phyloP scores from a whole-genome alignment of 805 yeast species.

The Nakazawaea wyomingensis region DNA sequence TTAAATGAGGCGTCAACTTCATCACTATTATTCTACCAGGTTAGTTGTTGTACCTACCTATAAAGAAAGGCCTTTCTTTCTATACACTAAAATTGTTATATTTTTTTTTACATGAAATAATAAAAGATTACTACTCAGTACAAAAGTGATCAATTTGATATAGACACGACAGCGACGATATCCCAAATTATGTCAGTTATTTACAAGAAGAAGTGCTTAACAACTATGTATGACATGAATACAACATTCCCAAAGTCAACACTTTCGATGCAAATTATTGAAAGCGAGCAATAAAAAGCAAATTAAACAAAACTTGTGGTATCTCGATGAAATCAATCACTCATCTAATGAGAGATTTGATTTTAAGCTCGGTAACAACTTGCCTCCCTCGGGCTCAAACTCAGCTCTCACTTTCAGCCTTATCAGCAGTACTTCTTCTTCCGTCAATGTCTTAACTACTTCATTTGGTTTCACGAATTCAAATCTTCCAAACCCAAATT shows the following conservation, averaged over 20 bases:
- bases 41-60: too few relatives aligned
- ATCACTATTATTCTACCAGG: constrained; percentile 24
- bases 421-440: constrained; percentile 55
- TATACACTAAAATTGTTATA: too few relatives aligned
- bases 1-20: constrained; percentile 50
- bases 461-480: constrained; percentile 78
- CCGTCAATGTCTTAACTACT: constrained; percentile 66
- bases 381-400: constrained; percentile 44
- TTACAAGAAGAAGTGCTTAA: background rate
- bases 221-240: too few relatives aligned
- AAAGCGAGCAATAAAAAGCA: too few relatives aligned
- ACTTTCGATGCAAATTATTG: background rate
- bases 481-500: constrained; percentile 88
- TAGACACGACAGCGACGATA: background rate
- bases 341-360: constrained; percentile 46
- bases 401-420: constrained; percentile 44
- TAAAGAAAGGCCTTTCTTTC: too few relatives aligned
- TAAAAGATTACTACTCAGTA: background rate
- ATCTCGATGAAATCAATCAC: too few relatives aligned
- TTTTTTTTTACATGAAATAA: too few relatives aligned
- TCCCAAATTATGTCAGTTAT: background rate
- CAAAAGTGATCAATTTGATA: background rate
- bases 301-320: too few relatives aligned
- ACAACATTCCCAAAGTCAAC: background rate
- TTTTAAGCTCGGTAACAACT: constrained; percentile 56